These are phyloP conservation scores for Mycena sanguinolenta DNA, from an alignment of 768 basidiomycete species.

Conservation along the genomic window DNA sequence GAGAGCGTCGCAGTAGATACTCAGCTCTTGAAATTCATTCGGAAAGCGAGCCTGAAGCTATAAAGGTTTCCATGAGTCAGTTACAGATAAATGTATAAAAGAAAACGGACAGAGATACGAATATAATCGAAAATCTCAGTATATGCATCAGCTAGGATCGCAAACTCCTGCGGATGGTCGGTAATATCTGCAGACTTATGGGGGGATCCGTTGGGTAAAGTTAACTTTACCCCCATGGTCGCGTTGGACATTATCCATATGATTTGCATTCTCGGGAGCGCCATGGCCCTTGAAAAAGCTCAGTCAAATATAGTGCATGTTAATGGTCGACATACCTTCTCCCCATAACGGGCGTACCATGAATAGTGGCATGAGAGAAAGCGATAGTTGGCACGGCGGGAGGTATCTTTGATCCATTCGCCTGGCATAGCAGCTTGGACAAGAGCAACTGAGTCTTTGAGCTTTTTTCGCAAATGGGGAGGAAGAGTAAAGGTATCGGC, in stretches of 20 bases:
- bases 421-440: conserved; percentile 2
- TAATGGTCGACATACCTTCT: not conserved
- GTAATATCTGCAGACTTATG: conserved; percentile 11
- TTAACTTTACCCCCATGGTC: conserved; percentile 6
- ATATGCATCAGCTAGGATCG: conserved; percentile 16
- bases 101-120: conserved; percentile 15
- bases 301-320: not conserved
- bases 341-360: not conserved
- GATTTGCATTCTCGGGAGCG: not conserved
- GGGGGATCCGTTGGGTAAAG: conserved; percentile 3
- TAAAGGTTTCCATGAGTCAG: too few species aligned
- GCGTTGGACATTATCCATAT: not conserved
- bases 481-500: not conserved
- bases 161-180: not conserved
- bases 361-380: not conserved
- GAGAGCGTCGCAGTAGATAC: too few species aligned
- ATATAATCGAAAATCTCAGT: not conserved
- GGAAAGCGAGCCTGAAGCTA: too few species aligned
- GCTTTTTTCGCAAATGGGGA: not conserved
- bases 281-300: not conserved
- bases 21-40: too few species aligned
- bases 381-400: not conserved
- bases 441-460: not conserved
- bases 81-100: too few species aligned
- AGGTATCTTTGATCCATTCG: not conserved